These are phyloP conservation scores for Lachnellula hyalina DNA, from an alignment of 2,329 filamentous ascomycete species.

Conservation along the genomic window DNA sequence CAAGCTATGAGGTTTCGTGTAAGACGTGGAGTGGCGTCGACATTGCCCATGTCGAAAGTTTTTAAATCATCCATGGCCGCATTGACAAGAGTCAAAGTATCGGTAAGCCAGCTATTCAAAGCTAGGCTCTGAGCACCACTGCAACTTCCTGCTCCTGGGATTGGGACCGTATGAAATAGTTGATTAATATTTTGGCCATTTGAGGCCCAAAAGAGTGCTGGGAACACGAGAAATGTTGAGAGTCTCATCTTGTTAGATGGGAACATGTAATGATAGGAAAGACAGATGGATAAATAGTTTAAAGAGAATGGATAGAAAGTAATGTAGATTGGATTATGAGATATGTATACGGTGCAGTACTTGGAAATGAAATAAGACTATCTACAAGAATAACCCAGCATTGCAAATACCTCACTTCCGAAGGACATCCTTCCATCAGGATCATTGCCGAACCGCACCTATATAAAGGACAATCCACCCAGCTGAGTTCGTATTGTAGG, in stretches of 20 bases:
- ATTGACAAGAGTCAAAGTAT: neutral
- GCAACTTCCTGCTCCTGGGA: neutral
- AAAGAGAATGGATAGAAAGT: neutral
- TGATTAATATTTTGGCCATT: neutral
- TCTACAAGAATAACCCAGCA: neutral
- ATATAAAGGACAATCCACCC: neutral
- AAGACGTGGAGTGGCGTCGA: neutral
- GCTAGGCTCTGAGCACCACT: neutral
- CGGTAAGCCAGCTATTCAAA: neutral
- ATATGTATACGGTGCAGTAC: neutral
- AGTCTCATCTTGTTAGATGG: neutral
- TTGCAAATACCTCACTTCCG: neutral
- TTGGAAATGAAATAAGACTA: neutral
- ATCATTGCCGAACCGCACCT: neutral
- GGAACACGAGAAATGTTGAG: neutral
- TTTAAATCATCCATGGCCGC: neutral
- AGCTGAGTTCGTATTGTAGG: neutral
- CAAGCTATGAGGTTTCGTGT: neutral
- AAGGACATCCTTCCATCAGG: neutral
- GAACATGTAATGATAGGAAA: neutral
- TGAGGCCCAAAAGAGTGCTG: neutral
- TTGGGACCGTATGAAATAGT: neutral
- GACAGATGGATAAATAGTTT: neutral
- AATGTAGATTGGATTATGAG: neutral
- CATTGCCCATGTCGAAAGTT: neutral